These are phyloP conservation scores for Suhomyces canberraensis DNA, from an alignment of 805 yeast species.

Conservation along the genomic window DNA sequence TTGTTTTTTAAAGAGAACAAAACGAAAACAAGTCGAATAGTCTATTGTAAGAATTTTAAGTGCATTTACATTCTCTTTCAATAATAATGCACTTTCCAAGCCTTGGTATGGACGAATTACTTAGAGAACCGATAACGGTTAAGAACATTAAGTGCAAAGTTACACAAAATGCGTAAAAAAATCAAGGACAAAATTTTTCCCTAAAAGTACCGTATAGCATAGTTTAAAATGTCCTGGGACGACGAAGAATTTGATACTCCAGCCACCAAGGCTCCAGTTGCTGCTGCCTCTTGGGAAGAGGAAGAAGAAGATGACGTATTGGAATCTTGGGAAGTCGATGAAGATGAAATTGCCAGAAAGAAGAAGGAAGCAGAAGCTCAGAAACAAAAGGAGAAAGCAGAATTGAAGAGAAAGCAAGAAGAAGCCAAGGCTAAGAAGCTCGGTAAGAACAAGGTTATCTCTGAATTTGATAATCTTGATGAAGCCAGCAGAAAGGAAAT, in stretches of 20 bases:
- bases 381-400: slow-evolving; percentile 43
- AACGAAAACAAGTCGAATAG: no score
- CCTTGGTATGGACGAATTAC: no score
- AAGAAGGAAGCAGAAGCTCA: slow-evolving; percentile 41
- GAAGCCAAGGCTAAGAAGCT: slow-evolving; percentile 49
- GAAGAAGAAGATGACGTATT: slow-evolving; percentile 72
- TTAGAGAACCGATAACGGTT: no score
- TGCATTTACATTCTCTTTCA: no score
- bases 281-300: slow-evolving; percentile 73
- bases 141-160: neutral
- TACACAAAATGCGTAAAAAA: neutral
- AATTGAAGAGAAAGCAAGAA: slow-evolving; percentile 38
- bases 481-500: slow-evolving; percentile 70
- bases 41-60: no score
- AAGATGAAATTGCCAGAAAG: slow-evolving; percentile 62
- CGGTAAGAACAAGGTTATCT: slow-evolving; percentile 38
- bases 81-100: no score
- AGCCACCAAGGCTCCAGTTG: slow-evolving; percentile 39
- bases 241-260: slow-evolving; percentile 88
- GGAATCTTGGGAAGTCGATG: slow-evolving; percentile 87
- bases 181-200: neutral
- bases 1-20: no score
- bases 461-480: slow-evolving; percentile 68
- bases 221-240: slow-evolving; percentile 54
- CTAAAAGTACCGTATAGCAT: neutral